Evolutionary conservation across 805 yeast genomes (phyloP).

Genomic region (Schizosaccharomyces octosporus): DNA sequence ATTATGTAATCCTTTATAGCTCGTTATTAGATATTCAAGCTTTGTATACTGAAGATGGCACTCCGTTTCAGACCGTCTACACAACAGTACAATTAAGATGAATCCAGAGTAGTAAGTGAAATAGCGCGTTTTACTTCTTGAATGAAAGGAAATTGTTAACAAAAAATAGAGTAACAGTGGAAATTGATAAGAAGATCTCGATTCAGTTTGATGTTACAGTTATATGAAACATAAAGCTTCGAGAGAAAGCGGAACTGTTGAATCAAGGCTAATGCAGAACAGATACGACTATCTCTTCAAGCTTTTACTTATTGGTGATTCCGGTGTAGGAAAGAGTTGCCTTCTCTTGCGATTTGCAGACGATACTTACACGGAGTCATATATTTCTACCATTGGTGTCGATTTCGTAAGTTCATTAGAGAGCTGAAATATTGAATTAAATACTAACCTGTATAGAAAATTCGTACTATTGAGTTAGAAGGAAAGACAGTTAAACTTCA

Average conservation of each 20-base stretch:
- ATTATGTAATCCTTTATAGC: too few relatives aligned
- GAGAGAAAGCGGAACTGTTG: not conserved
- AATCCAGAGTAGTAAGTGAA: constrained; percentile 1
- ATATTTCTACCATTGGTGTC: constrained; percentile 92
- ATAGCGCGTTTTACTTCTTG: not conserved
- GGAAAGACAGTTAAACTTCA: constrained; percentile 94
- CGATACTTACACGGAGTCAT: constrained; percentile 88
- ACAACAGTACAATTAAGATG: not conserved
- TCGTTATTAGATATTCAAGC: too few relatives aligned
- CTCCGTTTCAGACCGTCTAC: not conserved
- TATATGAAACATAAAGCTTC: not conserved
- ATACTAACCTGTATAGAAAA: constrained; percentile 15
- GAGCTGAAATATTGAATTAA: not conserved
- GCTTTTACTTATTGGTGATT: constrained; percentile 84
- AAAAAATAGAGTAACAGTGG: not conserved
- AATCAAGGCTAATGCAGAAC: not conserved
- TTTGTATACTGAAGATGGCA: too few relatives aligned
- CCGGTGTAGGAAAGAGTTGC: constrained; percentile 97
- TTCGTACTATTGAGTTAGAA: constrained; percentile 47
- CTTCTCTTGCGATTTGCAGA: constrained; percentile 85
- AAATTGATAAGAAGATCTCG: not conserved
- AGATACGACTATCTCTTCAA: constrained; percentile 72
- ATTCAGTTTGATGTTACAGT: not conserved
- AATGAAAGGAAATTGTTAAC: not conserved
- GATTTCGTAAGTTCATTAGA: constrained; percentile 29